These are phyloP conservation scores for Kondoa malvinella DNA, from an alignment of 768 basidiomycete species.

Conservation along the genomic window DNA sequence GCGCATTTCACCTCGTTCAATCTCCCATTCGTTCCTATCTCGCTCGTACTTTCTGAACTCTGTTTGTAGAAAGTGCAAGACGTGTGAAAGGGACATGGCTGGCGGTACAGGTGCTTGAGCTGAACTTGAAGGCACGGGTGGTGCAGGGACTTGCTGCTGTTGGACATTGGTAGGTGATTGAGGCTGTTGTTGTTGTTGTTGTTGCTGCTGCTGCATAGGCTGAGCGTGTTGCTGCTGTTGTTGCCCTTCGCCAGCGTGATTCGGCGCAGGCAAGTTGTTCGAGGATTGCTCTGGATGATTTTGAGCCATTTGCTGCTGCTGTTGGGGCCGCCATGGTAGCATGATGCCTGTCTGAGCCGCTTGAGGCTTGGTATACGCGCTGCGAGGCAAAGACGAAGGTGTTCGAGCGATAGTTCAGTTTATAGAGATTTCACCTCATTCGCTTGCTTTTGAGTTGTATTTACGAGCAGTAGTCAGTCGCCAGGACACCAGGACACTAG, in stretches of 20 bases:
- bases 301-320: neutral
- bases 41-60: slow-evolving; percentile 97
- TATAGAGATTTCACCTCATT: too few species aligned
- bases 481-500: too few species aligned
- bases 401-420: too few species aligned
- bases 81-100: slow-evolving; percentile 35
- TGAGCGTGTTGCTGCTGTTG: neutral
- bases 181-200: slow-evolving; percentile 2
- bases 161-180: neutral
- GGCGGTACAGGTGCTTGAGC: neutral
- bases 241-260: neutral
- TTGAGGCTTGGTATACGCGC: too few species aligned
- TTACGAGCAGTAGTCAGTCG: too few species aligned
- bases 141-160: neutral
- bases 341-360: too few species aligned
- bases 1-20: slow-evolving; percentile 97
- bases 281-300: neutral
- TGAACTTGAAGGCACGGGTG: neutral
- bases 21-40: slow-evolving; percentile 99
- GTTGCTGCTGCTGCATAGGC: neutral
- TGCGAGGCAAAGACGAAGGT: too few species aligned
- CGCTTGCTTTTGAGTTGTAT: too few species aligned
- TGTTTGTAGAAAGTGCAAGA: slow-evolving; percentile 91
- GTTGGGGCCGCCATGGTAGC: neutral
- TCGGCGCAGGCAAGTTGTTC: neutral